phyloP scores from a whole-genome alignment of 257 asterid species.

The Solanum ossicruentum region DNA sequence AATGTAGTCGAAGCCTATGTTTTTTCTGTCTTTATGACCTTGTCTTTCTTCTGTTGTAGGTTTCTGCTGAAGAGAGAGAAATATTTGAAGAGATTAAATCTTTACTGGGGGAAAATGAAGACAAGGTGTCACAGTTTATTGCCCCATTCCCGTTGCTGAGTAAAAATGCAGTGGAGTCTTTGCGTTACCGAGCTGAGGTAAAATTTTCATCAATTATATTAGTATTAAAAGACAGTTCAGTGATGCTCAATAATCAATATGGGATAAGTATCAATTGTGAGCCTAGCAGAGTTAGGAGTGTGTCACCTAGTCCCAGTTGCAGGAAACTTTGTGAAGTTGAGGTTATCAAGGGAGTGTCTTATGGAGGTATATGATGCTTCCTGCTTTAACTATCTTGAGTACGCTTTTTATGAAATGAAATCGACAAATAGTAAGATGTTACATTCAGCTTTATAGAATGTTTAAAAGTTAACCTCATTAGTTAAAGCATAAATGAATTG shows the following conservation, averaged over 20 bases:
- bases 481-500: neutral
- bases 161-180: conserved; percentile 78
- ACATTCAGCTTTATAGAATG: neutral
- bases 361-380: neutral
- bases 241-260: neutral
- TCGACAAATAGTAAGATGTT: neutral
- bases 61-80: conserved; percentile 59
- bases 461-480: neutral
- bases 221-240: neutral
- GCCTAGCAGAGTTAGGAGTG: neutral
- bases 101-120: conserved; percentile 55
- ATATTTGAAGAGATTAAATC: conserved; percentile 70
- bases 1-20: neutral
- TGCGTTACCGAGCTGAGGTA: conserved; percentile 96
- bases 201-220: neutral
- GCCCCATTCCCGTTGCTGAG: conserved; percentile 81
- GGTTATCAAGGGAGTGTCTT: neutral
- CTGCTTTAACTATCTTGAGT: neutral
- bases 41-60: conserved; percentile 28
- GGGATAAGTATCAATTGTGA: neutral
- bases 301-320: neutral
- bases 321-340: neutral
- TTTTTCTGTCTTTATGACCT: neutral
- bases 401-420: neutral
- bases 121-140: conserved; percentile 48